These are phyloP conservation scores for Gracilaria vermiculophylla DNA, from an alignment of 23 red algal species.

Conservation along the genomic window DNA sequence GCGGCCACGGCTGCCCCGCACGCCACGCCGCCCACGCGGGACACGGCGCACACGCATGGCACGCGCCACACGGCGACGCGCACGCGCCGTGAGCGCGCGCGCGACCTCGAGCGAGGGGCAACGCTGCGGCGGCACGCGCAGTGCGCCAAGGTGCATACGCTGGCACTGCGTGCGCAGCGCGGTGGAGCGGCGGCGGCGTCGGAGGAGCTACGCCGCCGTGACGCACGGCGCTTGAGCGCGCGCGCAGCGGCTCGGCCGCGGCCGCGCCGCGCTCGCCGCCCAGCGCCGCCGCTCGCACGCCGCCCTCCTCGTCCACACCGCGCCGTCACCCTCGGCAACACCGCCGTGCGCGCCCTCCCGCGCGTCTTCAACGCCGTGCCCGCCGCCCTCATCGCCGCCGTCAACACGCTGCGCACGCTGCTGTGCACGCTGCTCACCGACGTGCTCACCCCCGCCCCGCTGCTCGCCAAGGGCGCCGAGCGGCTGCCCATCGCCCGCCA, in stretches of 20 bases:
- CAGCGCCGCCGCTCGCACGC: neutral
- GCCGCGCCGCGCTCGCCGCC: neutral
- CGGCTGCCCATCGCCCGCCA: neutral
- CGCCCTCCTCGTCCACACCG: no score
- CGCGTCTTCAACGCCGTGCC: conserved; percentile 20
- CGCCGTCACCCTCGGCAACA: conserved; percentile 20
- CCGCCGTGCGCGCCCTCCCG: conserved; percentile 22
- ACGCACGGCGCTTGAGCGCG: neutral
- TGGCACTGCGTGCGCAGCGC: no score
- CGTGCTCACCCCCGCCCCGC: conserved; percentile 24
- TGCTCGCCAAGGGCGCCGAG: conserved; percentile 28
- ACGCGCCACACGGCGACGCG: neutral
- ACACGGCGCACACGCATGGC: neutral
- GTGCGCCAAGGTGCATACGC: no score
- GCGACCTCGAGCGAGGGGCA: no score
- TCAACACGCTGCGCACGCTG: conserved; percentile 28
- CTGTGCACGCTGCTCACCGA: conserved; percentile 40
- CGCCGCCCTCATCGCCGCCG: conserved; percentile 25
- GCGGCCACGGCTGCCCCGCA: neutral
- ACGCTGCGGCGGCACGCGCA: no score
- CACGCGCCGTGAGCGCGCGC: no score
- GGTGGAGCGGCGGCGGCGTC: no score
- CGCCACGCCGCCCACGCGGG: neutral
- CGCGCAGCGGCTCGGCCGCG: neutral
- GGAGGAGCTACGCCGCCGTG: neutral